Conservation (phyloP, 305 asterid genomes). For the Solanum hybrid region DNA sequence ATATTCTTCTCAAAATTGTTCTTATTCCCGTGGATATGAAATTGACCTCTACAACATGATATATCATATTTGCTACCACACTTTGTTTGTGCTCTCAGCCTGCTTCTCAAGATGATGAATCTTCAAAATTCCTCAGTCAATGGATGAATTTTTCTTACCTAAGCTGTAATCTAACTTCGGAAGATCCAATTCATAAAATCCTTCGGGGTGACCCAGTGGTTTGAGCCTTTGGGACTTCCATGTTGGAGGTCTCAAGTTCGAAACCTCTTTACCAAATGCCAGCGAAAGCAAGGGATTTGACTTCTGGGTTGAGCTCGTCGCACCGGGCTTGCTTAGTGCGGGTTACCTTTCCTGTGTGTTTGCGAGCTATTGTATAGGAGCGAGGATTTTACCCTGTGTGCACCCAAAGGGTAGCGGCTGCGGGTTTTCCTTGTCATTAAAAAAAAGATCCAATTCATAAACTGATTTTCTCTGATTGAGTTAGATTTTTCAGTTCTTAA, state of each 20-base stretch:
- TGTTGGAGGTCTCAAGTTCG: neutral
- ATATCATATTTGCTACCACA: neutral
- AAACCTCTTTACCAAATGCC: neutral
- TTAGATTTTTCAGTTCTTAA: neutral
- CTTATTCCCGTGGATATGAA: neutral
- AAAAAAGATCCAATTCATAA: neutral
- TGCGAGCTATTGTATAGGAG: neutral
- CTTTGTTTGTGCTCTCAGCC: neutral
- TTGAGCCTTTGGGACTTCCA: neutral
- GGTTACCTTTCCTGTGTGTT: no score
- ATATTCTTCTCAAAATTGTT: neutral
- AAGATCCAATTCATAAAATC: neutral
- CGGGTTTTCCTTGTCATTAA: neutral
- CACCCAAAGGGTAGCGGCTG: neutral
- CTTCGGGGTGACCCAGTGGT: neutral
- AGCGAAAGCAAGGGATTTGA: no score
- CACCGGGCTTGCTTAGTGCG: no score
- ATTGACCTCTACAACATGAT: neutral
- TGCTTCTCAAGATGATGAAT: neutral
- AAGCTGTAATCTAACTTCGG: neutral
- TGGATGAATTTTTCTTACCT: neutral
- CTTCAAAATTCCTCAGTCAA: neutral
- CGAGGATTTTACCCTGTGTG: neutral
- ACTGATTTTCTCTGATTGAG: neutral
- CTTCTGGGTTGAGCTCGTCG: no score